Evolutionary conservation across 441 rosid genomes (phyloP), one percentile per base, ranked within the genome.

Genomic region (Populus hybrid): DNA sequence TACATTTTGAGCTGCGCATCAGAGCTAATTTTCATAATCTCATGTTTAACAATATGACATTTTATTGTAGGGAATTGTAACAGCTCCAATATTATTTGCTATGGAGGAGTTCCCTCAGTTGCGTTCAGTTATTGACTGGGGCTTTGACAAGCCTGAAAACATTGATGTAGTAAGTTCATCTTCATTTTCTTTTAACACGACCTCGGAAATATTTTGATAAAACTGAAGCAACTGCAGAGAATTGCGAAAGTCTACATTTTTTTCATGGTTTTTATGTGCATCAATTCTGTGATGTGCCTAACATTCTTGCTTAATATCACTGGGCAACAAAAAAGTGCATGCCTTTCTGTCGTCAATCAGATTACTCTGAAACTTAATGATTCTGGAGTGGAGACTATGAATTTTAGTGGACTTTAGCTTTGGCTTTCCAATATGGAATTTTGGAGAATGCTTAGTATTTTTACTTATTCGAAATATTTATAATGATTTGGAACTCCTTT

Each of bases 31-130:
- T 35, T 57, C 46, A 70, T 74, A 63, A 77, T 28, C 38, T 67
- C 70, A 28, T 38, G 42, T 38, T 38, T 38, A 38, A 38, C 42
- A 38, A 38, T 65, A 35, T 34, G 70, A 24, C 4, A 34, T 18
- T 34, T 64, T 74, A 59, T 67, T 73, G 74, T 76, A 90, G 90
- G 98, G 98, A 71, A 92, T 92, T 40, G 79, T 94, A 82, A 94
- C 99, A 61, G 97, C 98, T 72, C 97, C 98, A 6, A 86, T 91
- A 64, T 85, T 94, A 72, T 95, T 88, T 88, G 97, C 98, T 28
- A 89, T 91, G 81, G 97, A 95, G 81, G 99, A 92, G 88, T 91
- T 90, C 74, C 98, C 98, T 65, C 89, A 90, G 81, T 82, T 94
- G 81, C 88, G 84, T 57, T 69, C 81, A 61, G 85, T 95, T 81